These are phyloP conservation scores for Trichosanthes truncata DNA, from an alignment of 306 rosid species.

Conservation along the genomic window DNA sequence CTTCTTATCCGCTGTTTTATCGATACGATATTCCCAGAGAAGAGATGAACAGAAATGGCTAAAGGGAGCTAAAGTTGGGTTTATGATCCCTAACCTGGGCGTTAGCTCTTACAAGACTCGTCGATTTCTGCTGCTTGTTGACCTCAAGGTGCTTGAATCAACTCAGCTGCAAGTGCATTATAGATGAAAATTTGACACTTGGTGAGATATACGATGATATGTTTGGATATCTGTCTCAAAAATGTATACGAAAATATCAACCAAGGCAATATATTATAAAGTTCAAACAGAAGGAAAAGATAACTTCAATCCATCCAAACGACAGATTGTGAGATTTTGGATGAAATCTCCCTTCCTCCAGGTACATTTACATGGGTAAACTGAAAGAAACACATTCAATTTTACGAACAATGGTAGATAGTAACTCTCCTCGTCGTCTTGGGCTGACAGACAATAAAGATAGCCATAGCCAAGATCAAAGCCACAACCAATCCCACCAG, in stretches of 20 bases:
- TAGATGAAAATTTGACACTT: not conserved
- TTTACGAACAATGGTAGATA: constrained; percentile 22
- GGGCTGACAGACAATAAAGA: constrained; percentile 20
- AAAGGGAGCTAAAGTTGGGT: not conserved
- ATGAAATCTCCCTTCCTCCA: not conserved
- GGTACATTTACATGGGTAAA: not conserved
- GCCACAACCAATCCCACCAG: constrained; percentile 24
- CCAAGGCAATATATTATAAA: not conserved
- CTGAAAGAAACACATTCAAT: not conserved
- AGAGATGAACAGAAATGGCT: not conserved
- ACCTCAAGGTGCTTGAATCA: not conserved
- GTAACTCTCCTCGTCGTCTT: constrained; percentile 24
- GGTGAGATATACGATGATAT: not conserved
- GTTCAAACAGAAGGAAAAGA: not conserved
- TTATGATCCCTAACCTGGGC: not conserved
- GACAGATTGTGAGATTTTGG: not conserved
- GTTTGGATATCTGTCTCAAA: not conserved
- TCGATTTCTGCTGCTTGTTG: not conserved
- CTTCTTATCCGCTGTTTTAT: not conserved
- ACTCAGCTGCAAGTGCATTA: not conserved
- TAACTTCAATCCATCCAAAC: not conserved
- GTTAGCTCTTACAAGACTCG: not conserved
- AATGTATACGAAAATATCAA: not conserved
- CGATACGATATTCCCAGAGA: not conserved
- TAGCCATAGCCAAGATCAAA: constrained; percentile 27